Conservation (phyloP, 805 yeast species). For the Saccharomycopsis sp. region DNA sequence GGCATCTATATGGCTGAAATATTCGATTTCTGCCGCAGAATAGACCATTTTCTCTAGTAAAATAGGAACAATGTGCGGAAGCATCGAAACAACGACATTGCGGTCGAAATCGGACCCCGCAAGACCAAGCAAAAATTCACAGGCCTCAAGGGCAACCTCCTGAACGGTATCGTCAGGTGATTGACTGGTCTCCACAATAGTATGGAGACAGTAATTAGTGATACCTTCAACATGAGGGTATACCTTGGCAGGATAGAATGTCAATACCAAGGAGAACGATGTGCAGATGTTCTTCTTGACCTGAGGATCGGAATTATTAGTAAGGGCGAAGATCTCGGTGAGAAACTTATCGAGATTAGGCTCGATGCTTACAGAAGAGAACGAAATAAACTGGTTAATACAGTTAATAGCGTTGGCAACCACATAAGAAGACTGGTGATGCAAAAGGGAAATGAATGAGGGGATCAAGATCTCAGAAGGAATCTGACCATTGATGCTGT, state of each 20-base stretch:
- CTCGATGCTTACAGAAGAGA: constrained; percentile 59
- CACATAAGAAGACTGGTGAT: constrained; percentile 37
- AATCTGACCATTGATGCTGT: constrained; percentile 54
- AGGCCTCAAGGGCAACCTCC: constrained; percentile 82
- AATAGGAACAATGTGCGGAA: constrained; percentile 66
- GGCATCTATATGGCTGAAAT: constrained; percentile 57
- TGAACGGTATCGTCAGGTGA: constrained; percentile 36
- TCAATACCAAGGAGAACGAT: constrained; percentile 65
- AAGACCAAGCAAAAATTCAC: constrained; percentile 79
- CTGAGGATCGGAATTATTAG: constrained; percentile 48
- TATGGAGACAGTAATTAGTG: constrained; percentile 73
- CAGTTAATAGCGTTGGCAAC: constrained; percentile 63
- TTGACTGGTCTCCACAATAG: constrained; percentile 41
- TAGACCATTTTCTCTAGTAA: constrained; percentile 79
- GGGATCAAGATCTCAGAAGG: constrained; percentile 68
- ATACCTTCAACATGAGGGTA: constrained; percentile 82
- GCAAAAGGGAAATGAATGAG: constrained; percentile 48
- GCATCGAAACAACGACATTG: constrained; percentile 47
- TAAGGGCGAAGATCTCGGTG: constrained; percentile 58
- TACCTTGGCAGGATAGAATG: constrained; percentile 73
- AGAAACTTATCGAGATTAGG: constrained; percentile 63
- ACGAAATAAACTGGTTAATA: constrained; percentile 66
- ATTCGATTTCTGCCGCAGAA: constrained; percentile 69
- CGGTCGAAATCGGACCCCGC: constrained; percentile 54
- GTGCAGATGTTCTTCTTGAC: constrained; percentile 73